Percentiles rank a stretch among this genome's conserved stretches.
Evolutionary conservation across 2,329 filamentous ascomycete species (phyloP).

Genomic region (Sordariomycetes sp.): DNA sequence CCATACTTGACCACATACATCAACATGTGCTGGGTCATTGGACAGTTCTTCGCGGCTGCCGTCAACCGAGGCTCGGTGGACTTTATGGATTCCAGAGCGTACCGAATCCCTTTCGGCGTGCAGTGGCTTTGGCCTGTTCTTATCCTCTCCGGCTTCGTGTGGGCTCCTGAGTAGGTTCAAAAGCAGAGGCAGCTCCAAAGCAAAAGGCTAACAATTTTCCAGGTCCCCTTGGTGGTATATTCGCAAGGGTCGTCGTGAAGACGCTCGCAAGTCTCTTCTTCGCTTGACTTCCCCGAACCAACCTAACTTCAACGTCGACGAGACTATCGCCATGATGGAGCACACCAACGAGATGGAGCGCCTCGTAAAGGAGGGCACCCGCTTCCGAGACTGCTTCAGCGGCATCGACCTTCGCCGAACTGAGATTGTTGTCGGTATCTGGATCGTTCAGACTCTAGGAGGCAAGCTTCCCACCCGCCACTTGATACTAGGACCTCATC

Average conservation of each 20-base stretch:
- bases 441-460: conserved; percentile 23
- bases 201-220: neutral
- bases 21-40: conserved; percentile 49
- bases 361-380: conserved; percentile 7
- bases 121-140: conserved; percentile 44
- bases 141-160: conserved; percentile 30
- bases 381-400: conserved; percentile 33
- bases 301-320: conserved; percentile 8
- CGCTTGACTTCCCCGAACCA: conserved; percentile 29
- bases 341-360: conserved; percentile 44
- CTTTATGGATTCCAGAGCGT: conserved; percentile 33
- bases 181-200: neutral
- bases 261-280: conserved; percentile 29
- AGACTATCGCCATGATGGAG: conserved; percentile 46
- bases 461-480: conserved; percentile 22
- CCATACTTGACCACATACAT: conserved; percentile 17
- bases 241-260: conserved; percentile 28
- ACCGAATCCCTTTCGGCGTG: conserved; percentile 39
- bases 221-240: conserved; percentile 43
- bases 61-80: conserved; percentile 33
- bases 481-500: conserved; percentile 16
- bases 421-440: conserved; percentile 25
- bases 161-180: conserved; percentile 34
- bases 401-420: conserved; percentile 31
- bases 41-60: conserved; percentile 39